Evolutionary conservation across 768 basidiomycete species (phyloP).

Genomic region (Trametes coccinea): DNA sequence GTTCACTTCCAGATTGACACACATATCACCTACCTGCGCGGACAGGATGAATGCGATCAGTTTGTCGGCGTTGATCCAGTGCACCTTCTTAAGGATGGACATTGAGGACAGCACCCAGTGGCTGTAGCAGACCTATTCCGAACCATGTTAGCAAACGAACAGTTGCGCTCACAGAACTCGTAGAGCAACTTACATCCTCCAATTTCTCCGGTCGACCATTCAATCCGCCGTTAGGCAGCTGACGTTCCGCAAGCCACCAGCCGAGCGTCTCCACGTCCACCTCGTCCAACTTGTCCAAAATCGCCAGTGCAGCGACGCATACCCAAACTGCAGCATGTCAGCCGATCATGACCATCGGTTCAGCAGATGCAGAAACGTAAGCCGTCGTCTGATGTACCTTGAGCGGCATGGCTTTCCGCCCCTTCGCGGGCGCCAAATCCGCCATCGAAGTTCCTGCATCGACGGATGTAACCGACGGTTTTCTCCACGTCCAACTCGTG

Average conservation of each 20-base stretch:
- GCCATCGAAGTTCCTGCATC: slow-evolving; percentile 93
- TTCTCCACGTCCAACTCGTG: slow-evolving; percentile 65
- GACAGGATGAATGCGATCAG: slow-evolving; percentile 82
- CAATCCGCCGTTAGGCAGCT: slow-evolving; percentile 89
- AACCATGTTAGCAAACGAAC: background rate
- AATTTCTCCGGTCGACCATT: slow-evolving; percentile 98
- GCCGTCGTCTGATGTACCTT: slow-evolving; percentile 52
- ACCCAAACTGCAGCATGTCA: slow-evolving; percentile 69
- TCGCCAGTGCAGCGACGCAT: slow-evolving; percentile 83
- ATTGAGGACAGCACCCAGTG: slow-evolving; percentile 94
- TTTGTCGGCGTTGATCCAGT: slow-evolving; percentile 87
- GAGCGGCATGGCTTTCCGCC: slow-evolving; percentile 90
- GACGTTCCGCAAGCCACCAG: slow-evolving; percentile 95
- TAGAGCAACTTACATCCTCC: slow-evolving; percentile 70
- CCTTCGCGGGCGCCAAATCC: slow-evolving; percentile 86
- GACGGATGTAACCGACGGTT: slow-evolving; percentile 68
- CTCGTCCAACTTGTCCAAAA: slow-evolving; percentile 78
- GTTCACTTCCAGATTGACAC: background rate
- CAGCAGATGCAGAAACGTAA: background rate
- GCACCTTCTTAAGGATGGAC: slow-evolving; percentile 76
- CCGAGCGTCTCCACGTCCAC: slow-evolving; percentile 78
- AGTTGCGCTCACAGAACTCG: background rate
- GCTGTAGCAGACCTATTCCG: slow-evolving; percentile 89
- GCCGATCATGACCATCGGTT: background rate
- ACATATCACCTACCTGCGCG: slow-evolving; percentile 62